Conservation (phyloP, 23 red algal genomes). For the Gracilaria gracilis region DNA sequence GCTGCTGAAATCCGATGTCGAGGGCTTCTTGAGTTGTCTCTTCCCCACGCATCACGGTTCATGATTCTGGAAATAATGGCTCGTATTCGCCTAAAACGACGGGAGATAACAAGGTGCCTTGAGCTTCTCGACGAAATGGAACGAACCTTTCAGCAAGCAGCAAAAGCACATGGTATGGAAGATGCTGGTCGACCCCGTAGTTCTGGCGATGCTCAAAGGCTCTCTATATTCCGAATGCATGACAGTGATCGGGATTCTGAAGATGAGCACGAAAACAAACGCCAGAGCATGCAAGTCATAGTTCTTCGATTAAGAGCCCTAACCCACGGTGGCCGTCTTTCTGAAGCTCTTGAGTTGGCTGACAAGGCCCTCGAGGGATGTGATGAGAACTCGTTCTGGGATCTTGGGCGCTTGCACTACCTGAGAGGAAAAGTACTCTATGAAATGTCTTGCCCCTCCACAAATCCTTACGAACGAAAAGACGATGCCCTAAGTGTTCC, state of each 20-base stretch:
- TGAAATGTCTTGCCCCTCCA: constrained; percentile 58
- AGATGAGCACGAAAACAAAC: background rate
- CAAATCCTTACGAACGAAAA: constrained; percentile 20
- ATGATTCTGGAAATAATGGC: constrained; percentile 69
- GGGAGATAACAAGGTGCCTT: constrained; percentile 70
- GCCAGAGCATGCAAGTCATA: constrained; percentile 11
- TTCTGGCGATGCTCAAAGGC: constrained; percentile 20
- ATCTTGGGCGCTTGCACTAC: constrained; percentile 73
- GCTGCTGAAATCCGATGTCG: constrained; percentile 44
- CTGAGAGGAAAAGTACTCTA: constrained; percentile 66
- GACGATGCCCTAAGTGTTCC: constrained; percentile 19
- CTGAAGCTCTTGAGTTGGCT: constrained; percentile 70
- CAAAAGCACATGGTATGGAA: background rate
- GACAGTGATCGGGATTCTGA: constrained; percentile 29
- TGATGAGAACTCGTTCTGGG: constrained; percentile 60
- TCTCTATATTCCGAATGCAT: constrained; percentile 54
- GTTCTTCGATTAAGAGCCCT: constrained; percentile 58
- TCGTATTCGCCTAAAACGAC: constrained; percentile 66
- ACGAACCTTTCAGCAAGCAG: constrained; percentile 38
- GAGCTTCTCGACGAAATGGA: constrained; percentile 74
- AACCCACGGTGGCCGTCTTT: constrained; percentile 66
- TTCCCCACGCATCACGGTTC: constrained; percentile 44
- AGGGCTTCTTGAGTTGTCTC: constrained; percentile 50
- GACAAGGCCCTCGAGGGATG: constrained; percentile 55
- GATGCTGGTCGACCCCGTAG: background rate